A percentile compares a stretch with the other conserved stretches of the same genome.
These are phyloP conservation scores for Ustilago sp. DNA, from an alignment of 1,284 basidiomycete species.

Conservation along the genomic window DNA sequence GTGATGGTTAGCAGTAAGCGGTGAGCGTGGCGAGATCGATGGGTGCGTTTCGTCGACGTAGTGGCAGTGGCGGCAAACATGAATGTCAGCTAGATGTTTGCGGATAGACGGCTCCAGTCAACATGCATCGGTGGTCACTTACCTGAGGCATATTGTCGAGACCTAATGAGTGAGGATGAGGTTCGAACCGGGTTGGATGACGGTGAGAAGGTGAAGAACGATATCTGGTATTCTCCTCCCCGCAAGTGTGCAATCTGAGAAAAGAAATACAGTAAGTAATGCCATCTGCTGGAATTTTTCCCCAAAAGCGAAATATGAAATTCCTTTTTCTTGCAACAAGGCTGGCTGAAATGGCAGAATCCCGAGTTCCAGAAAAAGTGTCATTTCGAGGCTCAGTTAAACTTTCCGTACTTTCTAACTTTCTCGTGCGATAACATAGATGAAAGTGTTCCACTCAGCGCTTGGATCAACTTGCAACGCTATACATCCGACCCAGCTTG, in stretches of 20 bases:
- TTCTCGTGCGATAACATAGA: constrained; percentile 18
- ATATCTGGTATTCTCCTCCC: not conserved
- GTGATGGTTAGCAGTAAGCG: constrained; percentile 12
- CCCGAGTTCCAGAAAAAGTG: constrained; percentile 8
- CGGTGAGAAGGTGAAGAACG: constrained; percentile 7
- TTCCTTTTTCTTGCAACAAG: not conserved
- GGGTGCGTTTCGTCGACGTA: not conserved
- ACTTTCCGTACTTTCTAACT: not conserved
- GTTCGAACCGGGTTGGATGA: constrained; percentile 9
- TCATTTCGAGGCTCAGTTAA: constrained; percentile 5
- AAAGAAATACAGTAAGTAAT: not conserved
- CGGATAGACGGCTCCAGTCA: no score
- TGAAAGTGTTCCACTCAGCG: constrained; percentile 4
- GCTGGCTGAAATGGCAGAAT: constrained; percentile 1
- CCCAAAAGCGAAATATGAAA: constrained; percentile 4
- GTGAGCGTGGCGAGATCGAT: not conserved
- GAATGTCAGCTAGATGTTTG: not conserved
- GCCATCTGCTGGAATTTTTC: constrained; percentile 12
- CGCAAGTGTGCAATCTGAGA: not conserved
- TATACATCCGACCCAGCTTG: not conserved
- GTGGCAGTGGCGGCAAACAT: constrained; percentile 6
- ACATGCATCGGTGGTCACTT: constrained; percentile 10
- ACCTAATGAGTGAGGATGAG: constrained; percentile 1
- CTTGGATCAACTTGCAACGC: constrained; percentile 31
- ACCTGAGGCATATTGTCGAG: constrained; percentile 52